Evolutionary conservation across 345 rosid genomes (phyloP).

Genomic region (Arabidopsis arenosa): DNA sequence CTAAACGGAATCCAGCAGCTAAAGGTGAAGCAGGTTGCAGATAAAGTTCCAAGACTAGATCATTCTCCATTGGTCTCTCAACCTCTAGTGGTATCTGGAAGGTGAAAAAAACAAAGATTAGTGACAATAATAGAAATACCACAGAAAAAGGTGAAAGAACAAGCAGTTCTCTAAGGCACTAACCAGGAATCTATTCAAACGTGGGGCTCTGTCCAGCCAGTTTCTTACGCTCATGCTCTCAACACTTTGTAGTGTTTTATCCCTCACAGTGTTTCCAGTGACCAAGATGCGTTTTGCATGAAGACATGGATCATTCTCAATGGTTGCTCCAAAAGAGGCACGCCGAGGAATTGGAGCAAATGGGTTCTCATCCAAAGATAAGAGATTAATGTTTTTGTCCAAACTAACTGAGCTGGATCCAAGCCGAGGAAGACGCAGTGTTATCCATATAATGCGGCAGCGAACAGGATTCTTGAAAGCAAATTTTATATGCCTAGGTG

Average conservation of each 20-base stretch:
- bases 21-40: constrained; percentile 80
- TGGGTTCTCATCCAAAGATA: constrained; percentile 88
- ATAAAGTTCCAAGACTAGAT: constrained; percentile 78
- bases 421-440: constrained; percentile 71
- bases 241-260: constrained; percentile 53
- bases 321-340: constrained; percentile 84
- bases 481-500: constrained; percentile 86
- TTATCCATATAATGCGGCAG: constrained; percentile 90
- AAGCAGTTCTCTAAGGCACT: constrained; percentile 25
- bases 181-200: constrained; percentile 86
- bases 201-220: constrained; percentile 85
- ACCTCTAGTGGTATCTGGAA: constrained; percentile 79
- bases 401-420: constrained; percentile 88
- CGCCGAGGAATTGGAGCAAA: constrained; percentile 73
- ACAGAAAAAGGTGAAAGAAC: constrained; percentile 5
- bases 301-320: constrained; percentile 71
- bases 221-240: constrained; percentile 63
- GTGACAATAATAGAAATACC: constrained; percentile 20
- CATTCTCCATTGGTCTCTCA: constrained; percentile 73
- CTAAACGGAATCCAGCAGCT: constrained; percentile 85
- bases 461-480: constrained; percentile 73
- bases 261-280: constrained; percentile 66
- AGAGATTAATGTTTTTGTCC: constrained; percentile 68
- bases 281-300: constrained; percentile 86
- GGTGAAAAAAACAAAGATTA: constrained; percentile 10